Percentiles rank a stretch among this genome's conserved stretches.
Evolutionary conservation across 768 basidiomycete species (phyloP).

Genomic region (Ramaria sp.): DNA sequence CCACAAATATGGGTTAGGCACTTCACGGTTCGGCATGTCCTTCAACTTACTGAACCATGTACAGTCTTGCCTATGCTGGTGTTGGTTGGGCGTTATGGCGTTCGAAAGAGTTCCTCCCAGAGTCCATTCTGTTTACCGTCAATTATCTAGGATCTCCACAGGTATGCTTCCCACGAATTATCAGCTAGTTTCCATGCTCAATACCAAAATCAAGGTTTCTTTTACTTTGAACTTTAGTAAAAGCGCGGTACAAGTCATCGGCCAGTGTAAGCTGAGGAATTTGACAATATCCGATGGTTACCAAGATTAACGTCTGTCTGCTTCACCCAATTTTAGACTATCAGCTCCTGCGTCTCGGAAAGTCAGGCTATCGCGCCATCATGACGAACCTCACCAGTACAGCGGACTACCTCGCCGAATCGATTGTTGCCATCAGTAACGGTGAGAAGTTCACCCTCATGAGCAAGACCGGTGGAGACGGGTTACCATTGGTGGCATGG

Average conservation of each 20-base stretch:
- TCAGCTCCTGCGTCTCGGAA: slow-evolving; percentile 21
- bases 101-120: slow-evolving; percentile 44
- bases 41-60: neutral
- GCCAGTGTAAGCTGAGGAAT: slow-evolving; percentile 9
- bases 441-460: slow-evolving; percentile 18
- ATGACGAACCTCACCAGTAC: slow-evolving; percentile 19
- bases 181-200: slow-evolving; percentile 28
- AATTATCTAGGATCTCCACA: slow-evolving; percentile 42
- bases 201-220: slow-evolving; percentile 45
- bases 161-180: slow-evolving; percentile 26
- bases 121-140: slow-evolving; percentile 45
- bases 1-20: slow-evolving; percentile 42
- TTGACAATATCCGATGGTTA: neutral
- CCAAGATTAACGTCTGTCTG: neutral
- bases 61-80: slow-evolving; percentile 32
- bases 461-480: slow-evolving; percentile 13
- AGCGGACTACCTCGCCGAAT: slow-evolving; percentile 16
- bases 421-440: slow-evolving; percentile 12
- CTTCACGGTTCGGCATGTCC: slow-evolving; percentile 14
- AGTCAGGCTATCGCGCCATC: slow-evolving; percentile 20
- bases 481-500: slow-evolving; percentile 23
- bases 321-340: slow-evolving; percentile 10
- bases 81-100: slow-evolving; percentile 57
- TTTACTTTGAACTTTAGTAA: slow-evolving; percentile 45
- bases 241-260: slow-evolving; percentile 17